These are phyloP conservation scores for Xylaria sp. DNA, from an alignment of 2,329 filamentous ascomycete genomes.

Conservation along the genomic window DNA sequence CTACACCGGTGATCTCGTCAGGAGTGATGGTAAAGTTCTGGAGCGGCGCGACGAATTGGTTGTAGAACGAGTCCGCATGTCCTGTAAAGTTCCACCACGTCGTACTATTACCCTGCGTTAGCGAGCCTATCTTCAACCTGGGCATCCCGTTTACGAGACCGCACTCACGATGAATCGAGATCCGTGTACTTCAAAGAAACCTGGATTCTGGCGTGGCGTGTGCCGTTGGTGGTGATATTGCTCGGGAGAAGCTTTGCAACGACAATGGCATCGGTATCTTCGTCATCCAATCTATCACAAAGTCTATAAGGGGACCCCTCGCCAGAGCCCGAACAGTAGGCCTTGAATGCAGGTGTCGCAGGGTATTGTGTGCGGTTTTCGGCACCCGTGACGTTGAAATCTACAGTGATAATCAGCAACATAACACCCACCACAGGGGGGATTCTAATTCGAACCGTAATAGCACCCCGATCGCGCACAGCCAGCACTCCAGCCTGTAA, in stretches of 20 bases:
- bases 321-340: conserved; percentile 47
- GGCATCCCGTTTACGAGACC: conserved; percentile 22
- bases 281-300: conserved; percentile 44
- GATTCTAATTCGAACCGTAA: conserved; percentile 43
- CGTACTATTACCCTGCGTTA: conserved; percentile 39
- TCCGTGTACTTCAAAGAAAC: conserved; percentile 50
- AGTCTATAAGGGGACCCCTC: conserved; percentile 46
- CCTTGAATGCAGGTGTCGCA: conserved; percentile 48
- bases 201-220: conserved; percentile 45
- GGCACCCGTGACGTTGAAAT: conserved; percentile 50
- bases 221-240: conserved; percentile 37
- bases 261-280: conserved; percentile 42
- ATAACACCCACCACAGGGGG: conserved; percentile 31
- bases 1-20: conserved; percentile 47
- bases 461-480: conserved; percentile 38
- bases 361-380: conserved; percentile 44
- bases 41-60: conserved; percentile 43
- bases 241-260: conserved; percentile 48
- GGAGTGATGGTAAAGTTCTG: conserved; percentile 49
- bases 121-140: conserved; percentile 21
- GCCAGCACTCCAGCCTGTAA: conserved; percentile 46
- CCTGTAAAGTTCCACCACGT: conserved; percentile 52
- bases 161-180: conserved; percentile 43
- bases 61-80: conserved; percentile 45
- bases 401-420: conserved; percentile 33